Conservation (phyloP, 1,284 basidiomycete species). For the Stygiomarasmius scandens region DNA sequence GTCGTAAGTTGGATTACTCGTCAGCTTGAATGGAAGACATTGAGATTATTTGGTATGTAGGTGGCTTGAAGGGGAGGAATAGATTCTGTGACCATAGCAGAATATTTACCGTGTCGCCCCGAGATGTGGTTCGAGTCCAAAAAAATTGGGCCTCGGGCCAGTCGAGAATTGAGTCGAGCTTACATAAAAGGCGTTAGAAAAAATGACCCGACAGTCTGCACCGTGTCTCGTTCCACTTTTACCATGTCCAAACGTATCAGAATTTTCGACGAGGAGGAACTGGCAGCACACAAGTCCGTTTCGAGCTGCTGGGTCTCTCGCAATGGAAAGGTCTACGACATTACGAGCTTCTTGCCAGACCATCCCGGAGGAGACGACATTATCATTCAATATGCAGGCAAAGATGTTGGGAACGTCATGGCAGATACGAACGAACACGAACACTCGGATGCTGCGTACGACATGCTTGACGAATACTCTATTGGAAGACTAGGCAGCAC, state of each 20-base stretch:
- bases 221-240: neutral
- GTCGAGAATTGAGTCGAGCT: too few species aligned
- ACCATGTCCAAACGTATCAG: constrained; percentile 65
- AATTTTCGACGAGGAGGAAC: constrained; percentile 75
- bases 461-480: constrained; percentile 87
- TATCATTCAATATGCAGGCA: constrained; percentile 80
- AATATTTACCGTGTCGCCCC: too few species aligned
- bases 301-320: constrained; percentile 77
- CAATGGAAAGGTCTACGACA: constrained; percentile 79
- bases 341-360: constrained; percentile 74
- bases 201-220: too few species aligned
- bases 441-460: constrained; percentile 93
- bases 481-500: constrained; percentile 81
- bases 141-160: too few species aligned
- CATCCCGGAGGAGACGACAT: constrained; percentile 89
- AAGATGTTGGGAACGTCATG: constrained; percentile 86
- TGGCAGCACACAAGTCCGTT: constrained; percentile 57
- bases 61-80: too few species aligned
- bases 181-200: too few species aligned
- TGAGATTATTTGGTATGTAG: too few species aligned
- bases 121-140: too few species aligned
- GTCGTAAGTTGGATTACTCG: too few species aligned
- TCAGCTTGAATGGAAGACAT: too few species aligned
- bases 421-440: constrained; percentile 83
- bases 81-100: too few species aligned